Conservation (phyloP, 495 filamentous ascomycete genomes). For the Neurospora hispaniola region DNA sequence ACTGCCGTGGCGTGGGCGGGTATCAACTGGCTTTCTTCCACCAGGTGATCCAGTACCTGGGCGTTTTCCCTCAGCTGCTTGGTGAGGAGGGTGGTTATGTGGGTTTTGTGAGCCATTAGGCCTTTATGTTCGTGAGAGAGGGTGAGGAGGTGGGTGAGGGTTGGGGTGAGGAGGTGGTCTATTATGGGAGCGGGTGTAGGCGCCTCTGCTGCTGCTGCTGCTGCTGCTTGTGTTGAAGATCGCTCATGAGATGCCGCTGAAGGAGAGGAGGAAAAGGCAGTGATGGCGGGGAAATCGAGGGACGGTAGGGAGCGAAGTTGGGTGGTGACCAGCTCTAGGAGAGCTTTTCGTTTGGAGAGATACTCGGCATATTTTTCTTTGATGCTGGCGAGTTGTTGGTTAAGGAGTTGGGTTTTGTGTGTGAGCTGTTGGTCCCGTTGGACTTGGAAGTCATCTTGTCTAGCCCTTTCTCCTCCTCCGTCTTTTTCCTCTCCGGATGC, state of each 20-base stretch:
- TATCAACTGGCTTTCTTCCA: constrained; percentile 60
- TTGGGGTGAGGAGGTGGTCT: constrained; percentile 39
- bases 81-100: constrained; percentile 45
- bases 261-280: not conserved
- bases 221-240: constrained; percentile 10
- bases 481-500: constrained; percentile 28
- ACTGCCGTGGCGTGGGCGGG: constrained; percentile 47
- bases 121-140: constrained; percentile 52
- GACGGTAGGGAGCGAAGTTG: not conserved
- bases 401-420: constrained; percentile 28
- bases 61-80: constrained; percentile 50
- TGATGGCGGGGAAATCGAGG: not conserved
- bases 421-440: not conserved
- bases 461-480: constrained; percentile 25
- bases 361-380: constrained; percentile 40
- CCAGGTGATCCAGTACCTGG: constrained; percentile 47
- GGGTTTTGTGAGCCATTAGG: constrained; percentile 53
- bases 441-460: constrained; percentile 29
- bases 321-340: constrained; percentile 26
- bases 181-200: constrained; percentile 6
- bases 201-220: constrained; percentile 10
- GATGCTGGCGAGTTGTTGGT: constrained; percentile 38
- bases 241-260: constrained; percentile 21
- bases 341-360: constrained; percentile 31
- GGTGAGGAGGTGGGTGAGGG: constrained; percentile 42